Conservation (phyloP, 306 rosid genomes). For the Lupinus albus region DNA sequence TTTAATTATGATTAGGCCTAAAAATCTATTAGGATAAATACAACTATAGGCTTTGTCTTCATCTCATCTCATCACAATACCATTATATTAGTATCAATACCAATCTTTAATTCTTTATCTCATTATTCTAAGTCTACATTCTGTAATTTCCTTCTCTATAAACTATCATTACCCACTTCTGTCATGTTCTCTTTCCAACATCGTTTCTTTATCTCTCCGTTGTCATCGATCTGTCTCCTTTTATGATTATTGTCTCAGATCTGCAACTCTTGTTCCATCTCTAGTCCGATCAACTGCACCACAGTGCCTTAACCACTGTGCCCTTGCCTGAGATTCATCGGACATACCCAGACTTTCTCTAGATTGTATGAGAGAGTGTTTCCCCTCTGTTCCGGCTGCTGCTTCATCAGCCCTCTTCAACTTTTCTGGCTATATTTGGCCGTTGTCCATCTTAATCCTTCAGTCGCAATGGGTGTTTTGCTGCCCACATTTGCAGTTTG, state of each 20-base stretch:
- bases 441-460: neutral
- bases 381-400: neutral
- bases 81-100: neutral
- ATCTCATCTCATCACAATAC: neutral
- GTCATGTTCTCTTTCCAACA: too few species aligned
- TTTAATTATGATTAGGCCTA: too few species aligned
- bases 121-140: neutral
- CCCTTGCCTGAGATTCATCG: neutral
- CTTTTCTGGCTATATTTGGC: too few species aligned
- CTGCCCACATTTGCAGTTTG: neutral
- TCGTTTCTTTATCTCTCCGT: too few species aligned
- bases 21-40: too few species aligned
- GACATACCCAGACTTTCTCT: neutral
- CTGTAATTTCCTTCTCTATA: neutral
- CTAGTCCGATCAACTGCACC: neutral
- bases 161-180: neutral
- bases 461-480: neutral
- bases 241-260: too few species aligned
- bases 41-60: neutral
- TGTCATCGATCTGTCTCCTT: too few species aligned
- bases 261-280: too few species aligned
- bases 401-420: too few species aligned
- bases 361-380: neutral
- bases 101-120: too few species aligned
- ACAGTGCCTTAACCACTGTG: neutral